These are phyloP conservation scores for Neoboletus subvelutipes DNA, from an alignment of 768 basidiomycete species.

Conservation along the genomic window DNA sequence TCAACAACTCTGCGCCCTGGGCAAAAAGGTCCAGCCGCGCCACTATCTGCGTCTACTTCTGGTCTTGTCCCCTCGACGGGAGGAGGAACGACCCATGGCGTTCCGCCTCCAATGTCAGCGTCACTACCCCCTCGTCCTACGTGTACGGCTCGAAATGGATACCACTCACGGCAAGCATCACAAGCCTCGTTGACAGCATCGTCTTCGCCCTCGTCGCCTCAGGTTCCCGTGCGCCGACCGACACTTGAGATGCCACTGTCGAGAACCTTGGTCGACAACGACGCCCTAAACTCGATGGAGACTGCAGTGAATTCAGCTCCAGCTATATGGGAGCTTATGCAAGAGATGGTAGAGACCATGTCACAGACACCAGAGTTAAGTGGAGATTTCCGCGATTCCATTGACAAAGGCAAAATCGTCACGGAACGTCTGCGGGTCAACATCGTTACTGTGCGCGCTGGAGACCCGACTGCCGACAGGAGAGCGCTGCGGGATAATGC, in stretches of 20 bases:
- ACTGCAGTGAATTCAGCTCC: constrained; percentile 78
- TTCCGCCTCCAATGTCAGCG: constrained; percentile 8
- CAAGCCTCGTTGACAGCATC: constrained; percentile 42
- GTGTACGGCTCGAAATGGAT: constrained; percentile 9
- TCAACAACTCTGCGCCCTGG: constrained; percentile 47
- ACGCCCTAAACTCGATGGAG: constrained; percentile 76
- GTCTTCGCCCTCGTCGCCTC: constrained; percentile 37
- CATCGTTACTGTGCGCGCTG: constrained; percentile 57
- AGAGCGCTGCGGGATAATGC: constrained; percentile 74
- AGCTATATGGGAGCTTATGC: constrained; percentile 78
- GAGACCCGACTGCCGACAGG: constrained; percentile 52
- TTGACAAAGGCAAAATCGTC: constrained; percentile 61
- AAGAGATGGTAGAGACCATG: constrained; percentile 66
- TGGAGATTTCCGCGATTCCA: constrained; percentile 48
- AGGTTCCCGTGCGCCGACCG: constrained; percentile 26
- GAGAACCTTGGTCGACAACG: constrained; percentile 69
- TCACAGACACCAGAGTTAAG: constrained; percentile 42
- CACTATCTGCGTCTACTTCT: constrained; percentile 31
- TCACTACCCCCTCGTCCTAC: constrained; percentile 15
- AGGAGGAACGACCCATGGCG: constrained; percentile 5
- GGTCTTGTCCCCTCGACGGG: constrained; percentile 12
- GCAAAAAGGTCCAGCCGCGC: constrained; percentile 46
- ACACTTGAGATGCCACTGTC: constrained; percentile 54
- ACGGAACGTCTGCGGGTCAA: constrained; percentile 63
- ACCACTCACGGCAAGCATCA: constrained; percentile 46